Evolutionary conservation across 768 basidiomycete genomes (phyloP), one percentile per base, ranked within the genome.

Genomic region (Kwoniella botswanensis): DNA sequence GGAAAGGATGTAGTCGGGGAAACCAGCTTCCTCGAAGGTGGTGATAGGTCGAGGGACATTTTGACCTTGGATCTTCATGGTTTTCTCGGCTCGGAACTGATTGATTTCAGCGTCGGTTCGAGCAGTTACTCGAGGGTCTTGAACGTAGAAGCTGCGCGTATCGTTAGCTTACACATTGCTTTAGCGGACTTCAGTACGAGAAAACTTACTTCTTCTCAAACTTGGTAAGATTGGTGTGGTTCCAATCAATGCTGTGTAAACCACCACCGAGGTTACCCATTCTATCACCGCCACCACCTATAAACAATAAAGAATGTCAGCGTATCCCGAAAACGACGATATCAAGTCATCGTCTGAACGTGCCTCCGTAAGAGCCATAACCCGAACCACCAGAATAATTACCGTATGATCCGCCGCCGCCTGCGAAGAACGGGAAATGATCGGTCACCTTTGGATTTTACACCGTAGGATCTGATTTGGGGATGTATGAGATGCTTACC

Each of bases 61-160:
- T 62, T 89, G 89, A 42, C 97, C 97, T 88, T 93, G 92, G 70
- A 95, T 89, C 91, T 91, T 92, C 84, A 99, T 98, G 83, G 95
- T 92, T 83, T 97, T 93, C 60, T 72, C 73, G 26, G 88, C 87
- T 71, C 91, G 87, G 85, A 95, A 98, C 58, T 93, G 93, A 66
- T 93, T 91, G 66, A 98, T 88, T 79, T 99, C 96, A 60, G 89
- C 87, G 17, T 98, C 94, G 64, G 94, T 95, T 67, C 95, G 88
- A 4, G 97, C 92, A 43, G 97, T 98, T 4, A 98, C 97, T 66
- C 97, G 97, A 80, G 98, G 98, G 26, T 97, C 97, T 94, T 98
- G 77, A 18, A 75, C 42, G 63, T 82, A 71, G 63, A 65, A 72
- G 64, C 74, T 79, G 52, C 29, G 35, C 7, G n/a, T 15, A n/a